These are phyloP conservation scores for Didymellaceae sp. DNA, from an alignment of 2,329 filamentous ascomycete species.

Conservation along the genomic window DNA sequence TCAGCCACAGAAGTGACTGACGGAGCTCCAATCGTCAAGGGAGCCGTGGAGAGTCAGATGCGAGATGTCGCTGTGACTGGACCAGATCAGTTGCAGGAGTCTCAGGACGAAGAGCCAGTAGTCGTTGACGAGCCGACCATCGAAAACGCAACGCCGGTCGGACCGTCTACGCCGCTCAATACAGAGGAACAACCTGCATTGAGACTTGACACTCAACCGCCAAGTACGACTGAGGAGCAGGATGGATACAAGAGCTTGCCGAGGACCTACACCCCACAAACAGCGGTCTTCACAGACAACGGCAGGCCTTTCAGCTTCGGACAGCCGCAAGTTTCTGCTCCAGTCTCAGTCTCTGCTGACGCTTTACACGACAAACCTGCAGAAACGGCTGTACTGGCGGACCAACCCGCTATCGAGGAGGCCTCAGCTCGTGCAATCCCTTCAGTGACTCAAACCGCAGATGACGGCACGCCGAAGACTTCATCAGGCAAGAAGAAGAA, in stretches of 20 bases:
- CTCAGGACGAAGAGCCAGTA: no score
- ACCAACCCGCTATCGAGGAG: neutral
- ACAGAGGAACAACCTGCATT: no score
- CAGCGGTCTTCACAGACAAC: conserved; percentile 17
- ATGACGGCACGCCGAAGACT: neutral
- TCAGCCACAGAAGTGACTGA: no score
- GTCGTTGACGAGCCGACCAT: neutral
- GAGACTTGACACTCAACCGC: neutral
- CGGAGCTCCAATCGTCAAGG: no score
- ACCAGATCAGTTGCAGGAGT: no score
- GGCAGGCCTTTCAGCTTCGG: conserved; percentile 11
- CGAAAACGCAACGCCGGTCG: no score
- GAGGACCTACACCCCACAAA: conserved; percentile 15
- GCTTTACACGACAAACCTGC: neutral
- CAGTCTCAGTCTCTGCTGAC: neutral
- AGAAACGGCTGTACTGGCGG: neutral
- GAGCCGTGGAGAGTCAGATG: no score
- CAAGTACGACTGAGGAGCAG: neutral
- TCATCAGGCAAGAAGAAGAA: conserved; percentile 9
- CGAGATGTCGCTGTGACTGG: no score
- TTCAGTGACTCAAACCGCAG: neutral
- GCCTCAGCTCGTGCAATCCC: neutral
- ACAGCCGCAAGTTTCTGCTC: neutral
- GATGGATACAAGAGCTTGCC: neutral
- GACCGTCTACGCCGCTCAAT: no score